These are phyloP conservation scores for Apiotrichum montevideense DNA, from an alignment of 1,284 basidiomycete genomes.

Conservation along the genomic window DNA sequence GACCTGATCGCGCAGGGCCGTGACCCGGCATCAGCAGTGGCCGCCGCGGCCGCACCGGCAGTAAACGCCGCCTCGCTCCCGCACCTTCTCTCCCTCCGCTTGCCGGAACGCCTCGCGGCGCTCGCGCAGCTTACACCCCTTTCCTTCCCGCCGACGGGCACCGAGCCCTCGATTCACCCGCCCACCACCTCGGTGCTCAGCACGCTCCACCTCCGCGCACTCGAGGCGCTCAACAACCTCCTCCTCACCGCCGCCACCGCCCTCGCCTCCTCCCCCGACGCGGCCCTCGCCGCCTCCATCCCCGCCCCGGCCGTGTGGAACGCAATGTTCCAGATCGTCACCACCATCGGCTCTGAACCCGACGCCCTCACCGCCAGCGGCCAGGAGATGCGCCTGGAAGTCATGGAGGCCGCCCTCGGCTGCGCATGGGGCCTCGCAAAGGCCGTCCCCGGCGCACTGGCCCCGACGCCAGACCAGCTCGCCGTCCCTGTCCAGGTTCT, in stretches of 20 bases:
- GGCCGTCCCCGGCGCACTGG: constrained; percentile 5
- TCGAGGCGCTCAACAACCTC: constrained; percentile 87
- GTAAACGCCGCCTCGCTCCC: constrained; percentile 32
- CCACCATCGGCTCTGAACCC: constrained; percentile 35
- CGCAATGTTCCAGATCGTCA: constrained; percentile 67
- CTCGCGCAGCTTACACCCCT: constrained; percentile 66
- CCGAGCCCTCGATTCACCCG: constrained; percentile 63
- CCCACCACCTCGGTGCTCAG: constrained; percentile 76
- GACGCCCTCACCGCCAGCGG: constrained; percentile 36
- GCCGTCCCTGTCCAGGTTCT: constrained; percentile 62
- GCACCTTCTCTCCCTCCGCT: constrained; percentile 46
- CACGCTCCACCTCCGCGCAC: constrained; percentile 71
- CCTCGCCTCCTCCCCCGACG: constrained; percentile 5
- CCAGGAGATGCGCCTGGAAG: constrained; percentile 44
- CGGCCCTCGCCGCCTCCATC: constrained; percentile 47
- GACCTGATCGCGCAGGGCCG: constrained; percentile 42
- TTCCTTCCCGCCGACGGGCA: constrained; percentile 68
- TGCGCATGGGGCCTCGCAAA: constrained; percentile 48
- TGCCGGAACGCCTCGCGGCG: constrained; percentile 56
- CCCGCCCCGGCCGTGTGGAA: constrained; percentile 59
- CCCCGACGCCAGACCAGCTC: constrained; percentile 51
- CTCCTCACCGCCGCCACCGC: constrained; percentile 58
- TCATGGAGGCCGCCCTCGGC: constrained; percentile 44
- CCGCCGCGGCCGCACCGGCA: constrained; percentile 29
- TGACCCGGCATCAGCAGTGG: constrained; percentile 33